Evolutionary conservation across 345 rosid genomes (phyloP), one percentile per base, ranked within the genome.

Genomic region (Gossypium rotundifolium): DNA sequence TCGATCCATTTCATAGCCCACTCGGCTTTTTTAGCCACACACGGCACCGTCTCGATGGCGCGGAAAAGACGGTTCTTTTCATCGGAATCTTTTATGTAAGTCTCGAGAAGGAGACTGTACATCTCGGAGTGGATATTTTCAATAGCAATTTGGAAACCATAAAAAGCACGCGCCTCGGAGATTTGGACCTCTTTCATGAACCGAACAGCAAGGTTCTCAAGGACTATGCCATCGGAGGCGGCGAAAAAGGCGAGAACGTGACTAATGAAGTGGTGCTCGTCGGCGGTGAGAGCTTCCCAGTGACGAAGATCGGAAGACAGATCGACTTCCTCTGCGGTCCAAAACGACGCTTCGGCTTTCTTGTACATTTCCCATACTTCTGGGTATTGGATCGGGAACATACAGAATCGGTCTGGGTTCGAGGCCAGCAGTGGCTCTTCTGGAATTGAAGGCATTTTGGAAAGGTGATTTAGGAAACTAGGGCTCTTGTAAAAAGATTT

Each of bases 321-420:
- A 55, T 95, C 99, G 29, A 95, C 99, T 76, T 95, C 99, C 81
- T 95, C 98, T 3, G 98, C 98, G 2, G 98, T 95, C 97, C 99
- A 95, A 61, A 95, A 95, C 0, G 98, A 95, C 38, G 99, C 98
- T 74, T 93, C 99, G 17, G 97, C 97, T 68, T 95, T 89, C 90
- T 95, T 93, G 85, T 95, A 93, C 99, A 93, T 93, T 65, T 95
- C 97, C 99, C 98, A 95, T 60, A 95, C 85, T 82, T 91, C 81
- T 0, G 99, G 98, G 76, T 90, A 91, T 33, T 93, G 88, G 67
- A 93, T 90, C 0, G 99, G 99, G 51, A 95, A 95, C 99, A 95
- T 95, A 53, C 98, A 93, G 85, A 95, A 93, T 7, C 96, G 84
- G 77, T 84, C 98, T 0, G 96, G 87, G 69, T 87, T 93, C 0